Base-by-base conservation (phyloP, 176 grass and related monocot species). In the Puya raimondii region DNA sequence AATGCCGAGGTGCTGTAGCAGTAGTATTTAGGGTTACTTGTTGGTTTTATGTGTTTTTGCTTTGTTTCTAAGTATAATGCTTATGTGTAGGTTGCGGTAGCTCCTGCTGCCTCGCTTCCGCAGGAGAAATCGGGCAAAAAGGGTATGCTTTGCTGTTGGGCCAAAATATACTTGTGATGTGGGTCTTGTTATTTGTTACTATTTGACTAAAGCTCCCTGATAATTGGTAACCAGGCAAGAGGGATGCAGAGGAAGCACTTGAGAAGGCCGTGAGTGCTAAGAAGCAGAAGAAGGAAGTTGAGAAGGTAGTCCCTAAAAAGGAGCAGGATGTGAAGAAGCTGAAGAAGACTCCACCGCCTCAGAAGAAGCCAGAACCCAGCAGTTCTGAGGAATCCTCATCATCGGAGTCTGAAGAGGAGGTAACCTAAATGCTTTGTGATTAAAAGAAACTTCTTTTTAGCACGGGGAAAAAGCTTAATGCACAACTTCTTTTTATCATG, bases 51-150 rank as follows among this genome's bases (percentile, higher is more conserved):
- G 17, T 61, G 13, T 61, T 61, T 61, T 59, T 61, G 16, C 13
- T 57, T 20, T 21, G 56, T 20, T 61, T 16, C 21, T 61, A 61
- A n/a, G 14, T 61, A 10, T 15, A 11, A n/a, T 61, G 56, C 10
- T 61, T 16, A 2, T 61, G 53, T 18, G 12, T 53, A 77, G 75
- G 82, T 69, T 1, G 70, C 82, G 2, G 65, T 58, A 57, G 78
- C 70, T 25, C 74, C 79, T 16, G 68, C 79, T 16, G 68, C 26
- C 13, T 6, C 64, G 0, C 67, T 54, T 15, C 71, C 53, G 15
- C 69, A 76, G 61, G 84, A 47, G 20, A 96, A 88, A 78, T 78
- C 84, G 64, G 85, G 75, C 21, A 96, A 96, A 72, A 96, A 87
- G 56, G 91, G 88, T 91, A 21, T 58, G 42, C 12, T 67, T 71